Evolutionary conservation across 768 basidiomycete genomes (phyloP), one percentile per base, ranked within the genome.

Genomic region (Phanerodontia chrysosporium): DNA sequence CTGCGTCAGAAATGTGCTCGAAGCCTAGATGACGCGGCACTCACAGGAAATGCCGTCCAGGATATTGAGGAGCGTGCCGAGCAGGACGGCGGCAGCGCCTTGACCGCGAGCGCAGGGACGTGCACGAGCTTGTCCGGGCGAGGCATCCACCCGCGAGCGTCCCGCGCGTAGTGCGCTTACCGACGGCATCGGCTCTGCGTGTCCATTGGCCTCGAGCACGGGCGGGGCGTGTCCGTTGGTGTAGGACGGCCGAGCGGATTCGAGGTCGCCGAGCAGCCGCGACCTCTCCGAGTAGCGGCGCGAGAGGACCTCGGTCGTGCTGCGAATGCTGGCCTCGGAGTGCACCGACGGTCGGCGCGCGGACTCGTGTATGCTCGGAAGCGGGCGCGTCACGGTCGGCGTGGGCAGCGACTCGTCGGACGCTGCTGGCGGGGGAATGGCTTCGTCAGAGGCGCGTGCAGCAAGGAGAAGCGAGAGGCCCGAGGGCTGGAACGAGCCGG

Each of bases 11-110:
- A 49, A 28, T n/a, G 39, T 35, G 24, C 27, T 2, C 21, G 18
- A 7, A 49, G n/a, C 32, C 32, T 14, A 25, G 14, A 22, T 18
- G 22, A 42, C 30, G 7, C 21, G 16, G 27, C 79, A 42, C 88
- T 71, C 69, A 89, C 88, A 98, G 45, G 90, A 92, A 54, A 99
- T 86, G 10, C 95, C 97, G 68, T 99, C 96, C 32, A 99, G 78
- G 45, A 98, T 82, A 66, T 98, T 98, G 58, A 98, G 75, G 36
- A 98, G 71, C 63, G 84, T 81, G 7, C 95, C 96, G 24, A 97
- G 77, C 16, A 94, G 68, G 2, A 95, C 92, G 0, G 93, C 90
- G 95, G 95, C n/a, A 95, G 65, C 0, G 85, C 78, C 51, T 68
- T 72, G 4, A 81, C 60, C 0, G 75, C 77, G 18, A 70, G 71